Evolutionary conservation across 2,329 filamentous ascomycete species (phyloP).

Genomic region (Colletotrichum paranaense): DNA sequence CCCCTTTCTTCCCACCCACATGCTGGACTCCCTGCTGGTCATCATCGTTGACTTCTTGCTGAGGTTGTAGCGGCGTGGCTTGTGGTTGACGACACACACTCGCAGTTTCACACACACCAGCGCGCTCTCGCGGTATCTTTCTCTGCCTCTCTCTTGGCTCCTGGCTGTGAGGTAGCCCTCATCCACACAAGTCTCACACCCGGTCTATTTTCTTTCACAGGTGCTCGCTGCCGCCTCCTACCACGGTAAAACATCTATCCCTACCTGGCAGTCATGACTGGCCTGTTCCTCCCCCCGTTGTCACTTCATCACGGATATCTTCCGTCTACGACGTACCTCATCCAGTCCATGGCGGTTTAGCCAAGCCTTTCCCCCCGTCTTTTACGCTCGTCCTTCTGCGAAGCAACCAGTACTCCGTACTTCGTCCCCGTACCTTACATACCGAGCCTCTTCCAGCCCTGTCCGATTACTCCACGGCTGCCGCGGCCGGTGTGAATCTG

Average conservation of each 20-base stretch:
- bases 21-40: conserved; percentile 4
- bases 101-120: background rate
- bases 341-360: background rate
- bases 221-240: conserved; percentile 16
- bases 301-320: conserved; percentile 26
- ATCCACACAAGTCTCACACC: conserved; percentile 1
- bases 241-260: conserved; percentile 25
- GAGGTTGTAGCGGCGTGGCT: background rate
- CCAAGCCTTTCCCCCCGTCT: background rate
- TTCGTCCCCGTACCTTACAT: conserved; percentile 2
- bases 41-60: background rate
- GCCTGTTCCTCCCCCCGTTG: background rate
- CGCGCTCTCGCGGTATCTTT: background rate
- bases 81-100: background rate
- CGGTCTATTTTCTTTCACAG: conserved; percentile 15
- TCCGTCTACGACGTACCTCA: background rate
- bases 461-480: background rate
- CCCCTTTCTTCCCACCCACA: background rate
- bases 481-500: background rate
- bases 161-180: background rate
- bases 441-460: conserved; percentile 1
- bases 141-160: background rate
- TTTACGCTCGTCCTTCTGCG: background rate
- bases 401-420: background rate
- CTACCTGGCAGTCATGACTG: conserved; percentile 15